These are phyloP conservation scores for Picochlorum sp. DNA, from an alignment of 139 green algal genomes.

Conservation along the genomic window DNA sequence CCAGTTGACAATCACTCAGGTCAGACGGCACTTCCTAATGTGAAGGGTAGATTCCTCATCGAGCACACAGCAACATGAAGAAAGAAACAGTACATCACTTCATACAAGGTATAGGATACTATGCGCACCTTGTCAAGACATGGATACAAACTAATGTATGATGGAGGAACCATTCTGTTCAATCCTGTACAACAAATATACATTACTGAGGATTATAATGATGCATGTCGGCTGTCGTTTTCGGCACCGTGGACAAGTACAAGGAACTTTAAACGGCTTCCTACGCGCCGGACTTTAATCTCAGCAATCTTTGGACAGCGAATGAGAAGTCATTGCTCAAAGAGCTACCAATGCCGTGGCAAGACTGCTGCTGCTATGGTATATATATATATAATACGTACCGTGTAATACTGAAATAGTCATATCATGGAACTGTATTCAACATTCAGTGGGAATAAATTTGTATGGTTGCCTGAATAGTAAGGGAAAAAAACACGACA, in stretches of 20 bases:
- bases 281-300: slow-evolving; percentile 22
- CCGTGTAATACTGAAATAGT: no score
- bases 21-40: slow-evolving; percentile 43
- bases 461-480: no score
- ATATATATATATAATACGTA: neutral
- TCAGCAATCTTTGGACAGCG: slow-evolving; percentile 37
- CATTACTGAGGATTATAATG: no score
- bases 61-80: slow-evolving; percentile 3
- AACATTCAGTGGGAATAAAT: no score
- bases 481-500: no score
- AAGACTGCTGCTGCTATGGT: slow-evolving; percentile 24
- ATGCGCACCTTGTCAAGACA: no score
- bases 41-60: slow-evolving; percentile 22
- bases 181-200: no score
- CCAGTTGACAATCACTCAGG: slow-evolving; percentile 37
- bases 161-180: no score
- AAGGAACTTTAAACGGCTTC: slow-evolving; percentile 23
- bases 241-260: slow-evolving; percentile 21
- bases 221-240: slow-evolving; percentile 18
- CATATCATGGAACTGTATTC: no score
- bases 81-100: neutral
- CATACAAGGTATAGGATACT: no score
- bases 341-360: slow-evolving; percentile 34
- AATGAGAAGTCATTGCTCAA: slow-evolving; percentile 23
- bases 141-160: neutral